Percentiles rank a stretch among this genome's conserved stretches.
Conservation (phyloP, 2,329 filamentous ascomycete genomes). For the Chrysoporthe cubensis region DNA sequence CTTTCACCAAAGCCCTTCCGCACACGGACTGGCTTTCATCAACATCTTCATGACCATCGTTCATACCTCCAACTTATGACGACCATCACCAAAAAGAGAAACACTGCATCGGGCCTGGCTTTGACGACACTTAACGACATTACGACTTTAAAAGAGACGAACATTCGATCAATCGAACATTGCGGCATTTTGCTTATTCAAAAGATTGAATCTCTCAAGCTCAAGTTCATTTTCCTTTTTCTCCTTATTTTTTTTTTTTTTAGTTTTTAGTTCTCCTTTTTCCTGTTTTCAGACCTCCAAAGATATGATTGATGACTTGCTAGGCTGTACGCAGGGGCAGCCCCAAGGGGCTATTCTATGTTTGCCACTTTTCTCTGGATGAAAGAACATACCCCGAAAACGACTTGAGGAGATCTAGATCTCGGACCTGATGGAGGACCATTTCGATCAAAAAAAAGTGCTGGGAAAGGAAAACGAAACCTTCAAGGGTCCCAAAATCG, state of each 20-base stretch:
- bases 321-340: constrained; percentile 11
- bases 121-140: constrained; percentile 19
- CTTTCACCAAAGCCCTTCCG: constrained; percentile 32
- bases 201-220: constrained; percentile 1
- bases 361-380: neutral
- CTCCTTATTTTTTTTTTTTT: too few species aligned
- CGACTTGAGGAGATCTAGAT: constrained; percentile 2
- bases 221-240: neutral
- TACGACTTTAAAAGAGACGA: constrained; percentile 26
- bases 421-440: neutral
- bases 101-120: constrained; percentile 18
- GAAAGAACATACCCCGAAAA: constrained; percentile 3
- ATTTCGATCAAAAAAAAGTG: neutral
- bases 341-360: neutral
- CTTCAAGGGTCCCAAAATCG: neutral
- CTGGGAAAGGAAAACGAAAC: neutral
- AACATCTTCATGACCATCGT: constrained; percentile 9
- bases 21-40: constrained; percentile 8
- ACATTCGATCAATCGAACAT: constrained; percentile 28
- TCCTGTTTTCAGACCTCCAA: neutral
- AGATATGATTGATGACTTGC: constrained; percentile 15
- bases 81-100: constrained; percentile 17
- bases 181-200: constrained; percentile 9
- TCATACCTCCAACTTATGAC: constrained; percentile 26
- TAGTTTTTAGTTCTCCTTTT: neutral